Evolutionary conservation across 306 rosid species (phyloP).

Genomic region (Ochetophila trinervis): DNA sequence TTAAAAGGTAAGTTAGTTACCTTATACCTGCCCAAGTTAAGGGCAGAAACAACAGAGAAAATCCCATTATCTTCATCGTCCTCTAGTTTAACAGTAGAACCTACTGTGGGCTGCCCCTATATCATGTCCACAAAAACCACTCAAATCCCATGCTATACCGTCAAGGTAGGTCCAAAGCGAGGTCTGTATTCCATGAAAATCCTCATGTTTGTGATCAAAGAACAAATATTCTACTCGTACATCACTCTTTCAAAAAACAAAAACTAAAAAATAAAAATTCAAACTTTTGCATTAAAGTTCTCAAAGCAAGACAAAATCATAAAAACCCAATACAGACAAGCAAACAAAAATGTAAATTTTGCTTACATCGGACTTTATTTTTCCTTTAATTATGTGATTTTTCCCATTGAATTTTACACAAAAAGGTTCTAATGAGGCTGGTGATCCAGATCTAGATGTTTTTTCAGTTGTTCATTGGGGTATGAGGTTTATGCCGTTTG

Average conservation of each 20-base stretch:
- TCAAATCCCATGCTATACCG: constrained; percentile 70
- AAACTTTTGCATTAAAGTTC: background rate
- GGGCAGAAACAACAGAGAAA: constrained; percentile 61
- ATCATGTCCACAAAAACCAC: constrained; percentile 66
- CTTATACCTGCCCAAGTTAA: constrained; percentile 67
- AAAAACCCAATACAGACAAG: background rate
- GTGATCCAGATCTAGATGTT: too few relatives aligned
- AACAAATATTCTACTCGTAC: constrained; percentile 82
- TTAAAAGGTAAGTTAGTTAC: constrained; percentile 37
- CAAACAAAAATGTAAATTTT: background rate
- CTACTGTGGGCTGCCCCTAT: constrained; percentile 68
- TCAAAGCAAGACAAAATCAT: background rate
- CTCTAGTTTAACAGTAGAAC: constrained; percentile 66
- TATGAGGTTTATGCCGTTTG: too few relatives aligned
- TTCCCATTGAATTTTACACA: too few relatives aligned
- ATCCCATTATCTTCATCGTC: constrained; percentile 80
- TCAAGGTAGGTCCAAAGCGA: constrained; percentile 72
- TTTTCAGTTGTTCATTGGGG: too few relatives aligned
- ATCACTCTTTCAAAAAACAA: constrained; percentile 42
- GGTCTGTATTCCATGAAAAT: constrained; percentile 84
- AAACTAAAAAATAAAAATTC: constrained; percentile 14
- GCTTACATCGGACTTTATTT: constrained; percentile 66
- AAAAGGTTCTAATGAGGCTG: too few relatives aligned
- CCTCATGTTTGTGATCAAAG: constrained; percentile 74
- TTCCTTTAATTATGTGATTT: too few relatives aligned